These are phyloP conservation scores for Arachis monticola DNA, from an alignment of 331 rosid species.

Conservation along the genomic window DNA sequence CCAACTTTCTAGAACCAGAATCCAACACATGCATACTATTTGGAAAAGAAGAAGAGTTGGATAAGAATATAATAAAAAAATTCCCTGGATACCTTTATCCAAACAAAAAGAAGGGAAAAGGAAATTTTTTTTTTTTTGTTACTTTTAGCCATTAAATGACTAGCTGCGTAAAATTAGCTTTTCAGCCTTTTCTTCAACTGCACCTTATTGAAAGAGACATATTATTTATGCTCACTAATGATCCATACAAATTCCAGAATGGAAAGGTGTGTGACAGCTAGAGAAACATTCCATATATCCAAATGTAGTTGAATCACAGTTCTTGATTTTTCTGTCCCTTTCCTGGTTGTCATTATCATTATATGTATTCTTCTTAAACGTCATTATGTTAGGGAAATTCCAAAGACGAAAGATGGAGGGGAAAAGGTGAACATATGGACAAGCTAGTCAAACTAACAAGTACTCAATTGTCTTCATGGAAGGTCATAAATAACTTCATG, in stretches of 20 bases:
- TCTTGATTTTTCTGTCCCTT: neutral
- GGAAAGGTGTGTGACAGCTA: too few relatives aligned
- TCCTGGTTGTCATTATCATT: neutral
- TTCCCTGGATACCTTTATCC: too few relatives aligned
- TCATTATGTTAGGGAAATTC: neutral
- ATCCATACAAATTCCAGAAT: too few relatives aligned
- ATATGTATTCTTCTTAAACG: too few relatives aligned
- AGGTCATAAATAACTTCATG: neutral
- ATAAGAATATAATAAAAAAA: neutral
- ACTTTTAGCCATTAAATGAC: neutral
- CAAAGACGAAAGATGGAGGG: neutral
- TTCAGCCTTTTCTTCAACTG: neutral
- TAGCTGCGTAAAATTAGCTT: neutral
- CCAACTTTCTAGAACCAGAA: neutral
- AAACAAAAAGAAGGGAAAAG: too few relatives aligned
- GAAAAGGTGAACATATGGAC: neutral
- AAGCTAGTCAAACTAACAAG: neutral
- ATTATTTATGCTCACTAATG: too few relatives aligned
- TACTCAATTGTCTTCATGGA: slow-evolving; percentile 1
- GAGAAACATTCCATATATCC: neutral
- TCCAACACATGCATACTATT: neutral
- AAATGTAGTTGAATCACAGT: neutral
- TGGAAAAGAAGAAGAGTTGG: neutral
- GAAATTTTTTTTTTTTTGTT: neutral
- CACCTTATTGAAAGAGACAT: neutral